A percentile compares a stretch with the other conserved stretches of the same genome.
Evolutionary conservation across 2,329 filamentous ascomycete species (phyloP).

Genomic region (Penicillium palitans): DNA sequence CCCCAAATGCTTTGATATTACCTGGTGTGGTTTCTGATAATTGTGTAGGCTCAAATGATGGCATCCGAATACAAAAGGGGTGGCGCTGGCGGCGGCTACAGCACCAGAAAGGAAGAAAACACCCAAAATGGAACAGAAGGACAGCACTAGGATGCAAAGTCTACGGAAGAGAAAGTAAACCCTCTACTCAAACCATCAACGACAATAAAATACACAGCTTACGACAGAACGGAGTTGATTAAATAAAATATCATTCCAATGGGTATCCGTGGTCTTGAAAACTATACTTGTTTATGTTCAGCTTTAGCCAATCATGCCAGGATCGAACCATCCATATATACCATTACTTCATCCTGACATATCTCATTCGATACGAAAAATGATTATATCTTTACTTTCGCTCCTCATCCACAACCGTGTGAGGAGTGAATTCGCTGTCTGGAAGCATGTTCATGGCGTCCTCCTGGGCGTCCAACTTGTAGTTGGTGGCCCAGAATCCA

Average conservation of each 20-base stretch:
- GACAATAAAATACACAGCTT: background rate
- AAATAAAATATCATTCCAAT: background rate
- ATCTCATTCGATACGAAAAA: background rate
- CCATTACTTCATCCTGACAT: conserved; percentile 4
- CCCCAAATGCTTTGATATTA: background rate
- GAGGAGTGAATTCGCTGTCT: conserved; percentile 21
- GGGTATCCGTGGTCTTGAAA: background rate
- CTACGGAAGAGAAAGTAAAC: background rate
- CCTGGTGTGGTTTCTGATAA: too few species aligned
- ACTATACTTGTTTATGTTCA: background rate
- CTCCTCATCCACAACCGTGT: conserved; percentile 16
- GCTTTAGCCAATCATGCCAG: background rate
- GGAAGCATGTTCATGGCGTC: conserved; percentile 61
- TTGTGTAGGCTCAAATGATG: conserved; percentile 48
- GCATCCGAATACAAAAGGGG: conserved; percentile 51
- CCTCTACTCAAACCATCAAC: background rate
- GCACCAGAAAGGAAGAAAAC: conserved; percentile 39
- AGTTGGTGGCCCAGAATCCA: conserved; percentile 69
- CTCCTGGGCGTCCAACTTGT: conserved; percentile 65
- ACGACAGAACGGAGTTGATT: background rate
- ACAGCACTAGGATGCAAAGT: background rate
- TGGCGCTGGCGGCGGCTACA: conserved; percentile 44
- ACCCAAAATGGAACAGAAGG: conserved; percentile 11
- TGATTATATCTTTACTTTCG: background rate
- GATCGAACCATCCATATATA: background rate